phyloP scores from a whole-genome alignment of 2,329 filamentous ascomycete species.

The Xenoacremonium recifei region DNA sequence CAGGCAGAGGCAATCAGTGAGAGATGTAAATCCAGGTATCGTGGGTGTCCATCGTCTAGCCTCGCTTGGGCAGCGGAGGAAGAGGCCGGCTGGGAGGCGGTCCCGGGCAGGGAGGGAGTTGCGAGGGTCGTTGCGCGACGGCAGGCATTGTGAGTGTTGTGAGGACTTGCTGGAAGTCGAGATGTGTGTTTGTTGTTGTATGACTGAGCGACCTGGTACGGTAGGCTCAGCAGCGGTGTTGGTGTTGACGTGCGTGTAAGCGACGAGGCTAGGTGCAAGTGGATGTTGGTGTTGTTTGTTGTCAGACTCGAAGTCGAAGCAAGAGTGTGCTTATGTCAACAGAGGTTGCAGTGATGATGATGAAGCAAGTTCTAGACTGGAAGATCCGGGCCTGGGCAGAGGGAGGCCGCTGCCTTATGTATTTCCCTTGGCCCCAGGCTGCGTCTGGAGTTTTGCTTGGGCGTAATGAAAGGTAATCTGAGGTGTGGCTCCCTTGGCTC shows the following conservation, averaged over 20 bases:
- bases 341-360: conserved; percentile 15
- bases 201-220: conserved; percentile 8
- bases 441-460: conserved; percentile 25
- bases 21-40: conserved; percentile 7
- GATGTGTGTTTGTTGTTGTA: conserved; percentile 17
- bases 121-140: conserved; percentile 56
- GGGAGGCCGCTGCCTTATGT: conserved; percentile 31
- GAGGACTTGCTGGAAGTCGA: conserved; percentile 14
- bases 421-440: conserved; percentile 25
- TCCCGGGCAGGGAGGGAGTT: conserved; percentile 66
- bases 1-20: conserved; percentile 7
- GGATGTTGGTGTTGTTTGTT: conserved; percentile 11
- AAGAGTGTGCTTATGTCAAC: conserved; percentile 3
- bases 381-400: conserved; percentile 16
- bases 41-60: conserved; percentile 35
- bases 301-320: conserved; percentile 7
- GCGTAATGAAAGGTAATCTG: conserved; percentile 31
- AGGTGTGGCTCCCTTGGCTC: conserved; percentile 16
- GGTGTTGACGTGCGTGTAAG: conserved; percentile 9
- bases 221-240: not conserved
- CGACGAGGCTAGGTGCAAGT: not conserved
- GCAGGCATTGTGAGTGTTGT: conserved; percentile 44
- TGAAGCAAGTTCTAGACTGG: not conserved
- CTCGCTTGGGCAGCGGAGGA: conserved; percentile 62
- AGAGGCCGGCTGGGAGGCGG: conserved; percentile 64